Evolutionary conservation across 768 basidiomycete species (phyloP).

Genomic region (Hortiboletus flavorubellus): DNA sequence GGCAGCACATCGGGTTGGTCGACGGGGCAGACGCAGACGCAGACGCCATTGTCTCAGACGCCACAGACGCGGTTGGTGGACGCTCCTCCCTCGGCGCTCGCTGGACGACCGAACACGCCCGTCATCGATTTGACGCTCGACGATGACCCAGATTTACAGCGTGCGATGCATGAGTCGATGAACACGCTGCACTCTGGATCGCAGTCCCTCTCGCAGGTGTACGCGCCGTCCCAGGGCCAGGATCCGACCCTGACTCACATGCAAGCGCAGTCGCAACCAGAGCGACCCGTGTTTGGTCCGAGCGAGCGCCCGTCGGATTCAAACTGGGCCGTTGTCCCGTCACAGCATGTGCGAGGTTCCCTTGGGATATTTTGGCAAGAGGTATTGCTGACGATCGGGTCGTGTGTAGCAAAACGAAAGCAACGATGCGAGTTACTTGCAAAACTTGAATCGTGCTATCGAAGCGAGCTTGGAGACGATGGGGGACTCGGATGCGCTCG

Average conservation of each 20-base stretch:
- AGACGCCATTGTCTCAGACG: conserved; percentile 1
- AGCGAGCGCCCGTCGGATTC: conserved; percentile 61
- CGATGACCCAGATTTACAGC: conserved; percentile 47
- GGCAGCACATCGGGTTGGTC: conserved; percentile 1
- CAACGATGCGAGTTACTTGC: conserved; percentile 51
- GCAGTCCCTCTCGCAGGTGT: conserved; percentile 17
- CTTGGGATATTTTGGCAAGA: neutral
- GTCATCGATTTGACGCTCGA: conserved; percentile 63
- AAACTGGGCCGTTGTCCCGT: conserved; percentile 67
- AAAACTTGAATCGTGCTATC: conserved; percentile 65
- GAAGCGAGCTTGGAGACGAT: conserved; percentile 58
- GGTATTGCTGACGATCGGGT: neutral
- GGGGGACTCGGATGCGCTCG: conserved; percentile 49
- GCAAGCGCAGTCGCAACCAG: conserved; percentile 23
- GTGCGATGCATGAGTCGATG: conserved; percentile 54
- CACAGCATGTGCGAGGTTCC: conserved; percentile 46
- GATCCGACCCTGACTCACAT: neutral
- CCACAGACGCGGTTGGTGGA: conserved; percentile 15
- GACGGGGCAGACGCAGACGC: neutral
- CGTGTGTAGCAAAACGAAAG: conserved; percentile 30
- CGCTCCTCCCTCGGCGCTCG: neutral
- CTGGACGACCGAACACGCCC: conserved; percentile 27
- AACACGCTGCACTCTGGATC: conserved; percentile 33
- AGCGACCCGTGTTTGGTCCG: conserved; percentile 49
- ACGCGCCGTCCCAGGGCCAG: conserved; percentile 11